Conservation (phyloP, 148 eudicot genomes). For the Beta vulgaris region DNA sequence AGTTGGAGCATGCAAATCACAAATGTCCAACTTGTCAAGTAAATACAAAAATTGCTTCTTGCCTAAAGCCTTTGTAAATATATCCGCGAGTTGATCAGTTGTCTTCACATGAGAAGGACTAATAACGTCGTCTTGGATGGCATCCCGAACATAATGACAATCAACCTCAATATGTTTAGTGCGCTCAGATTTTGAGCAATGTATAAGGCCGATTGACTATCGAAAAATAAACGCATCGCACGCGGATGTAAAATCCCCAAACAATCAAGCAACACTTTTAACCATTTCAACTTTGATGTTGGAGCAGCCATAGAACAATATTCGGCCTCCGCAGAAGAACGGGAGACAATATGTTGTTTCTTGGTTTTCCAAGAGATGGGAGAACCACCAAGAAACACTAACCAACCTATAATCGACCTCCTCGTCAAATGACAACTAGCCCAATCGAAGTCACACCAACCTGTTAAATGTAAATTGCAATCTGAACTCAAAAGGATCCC, state of each 20-base stretch:
- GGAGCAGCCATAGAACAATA: neutral
- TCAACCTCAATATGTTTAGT: neutral
- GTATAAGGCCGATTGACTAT: no score
- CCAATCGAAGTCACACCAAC: no score
- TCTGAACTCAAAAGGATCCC: no score
- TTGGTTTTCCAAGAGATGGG: neutral
- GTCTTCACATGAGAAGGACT: neutral
- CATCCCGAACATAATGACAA: slow-evolving; percentile 1
- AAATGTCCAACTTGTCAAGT: neutral
- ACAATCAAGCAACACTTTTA: no score
- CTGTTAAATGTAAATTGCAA: no score
- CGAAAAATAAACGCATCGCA: no score
- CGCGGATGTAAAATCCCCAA: no score
- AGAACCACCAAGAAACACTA: neutral
- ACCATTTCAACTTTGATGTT: neutral
- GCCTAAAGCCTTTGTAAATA: neutral
- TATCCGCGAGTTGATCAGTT: neutral
- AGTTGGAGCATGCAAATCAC: slow-evolving; percentile 6
- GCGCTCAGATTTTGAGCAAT: no score
- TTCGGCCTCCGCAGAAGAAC: neutral
- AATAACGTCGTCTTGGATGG: neutral
- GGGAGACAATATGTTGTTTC: neutral
- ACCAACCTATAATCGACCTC: no score
- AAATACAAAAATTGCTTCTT: neutral
- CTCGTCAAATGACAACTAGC: no score